Evolutionary conservation across 345 rosid genomes (phyloP).

Genomic region (Psidium guajava): DNA sequence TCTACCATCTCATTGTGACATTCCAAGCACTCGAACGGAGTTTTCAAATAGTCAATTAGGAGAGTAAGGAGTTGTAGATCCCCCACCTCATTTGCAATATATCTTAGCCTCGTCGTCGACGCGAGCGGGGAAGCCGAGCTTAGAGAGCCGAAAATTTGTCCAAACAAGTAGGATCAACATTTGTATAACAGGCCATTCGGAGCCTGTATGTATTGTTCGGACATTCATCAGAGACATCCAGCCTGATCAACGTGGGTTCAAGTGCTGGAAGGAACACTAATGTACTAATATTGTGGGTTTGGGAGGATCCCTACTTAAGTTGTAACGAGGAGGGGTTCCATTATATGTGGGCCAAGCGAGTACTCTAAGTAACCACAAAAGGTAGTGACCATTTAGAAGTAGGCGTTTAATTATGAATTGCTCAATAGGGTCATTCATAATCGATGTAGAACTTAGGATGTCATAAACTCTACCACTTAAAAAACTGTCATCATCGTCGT

Average conservation of each 20-base stretch:
- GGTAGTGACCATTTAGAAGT: not conserved
- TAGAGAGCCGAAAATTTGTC: not conserved
- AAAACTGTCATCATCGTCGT: not conserved
- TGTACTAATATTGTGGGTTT: not conserved
- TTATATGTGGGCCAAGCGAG: not conserved
- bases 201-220: not conserved
- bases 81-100: not conserved
- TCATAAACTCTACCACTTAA: not conserved
- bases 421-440: not conserved
- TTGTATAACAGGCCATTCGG: not conserved
- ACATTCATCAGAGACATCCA: not conserved
- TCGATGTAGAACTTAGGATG: not conserved
- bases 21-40: not conserved
- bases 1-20: not conserved
- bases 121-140: not conserved
- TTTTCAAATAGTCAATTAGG: not conserved
- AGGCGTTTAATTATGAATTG: not conserved
- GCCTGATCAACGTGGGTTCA: not conserved
- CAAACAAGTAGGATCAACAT: not conserved
- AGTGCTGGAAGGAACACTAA: not conserved
- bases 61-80: not conserved
- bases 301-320: not conserved
- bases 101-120: not conserved
- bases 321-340: not conserved
- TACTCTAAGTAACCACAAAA: not conserved